Base-by-base conservation (phyloP, 768 basidiomycete genomes). In the Macrolepiota albuminosa region DNA sequence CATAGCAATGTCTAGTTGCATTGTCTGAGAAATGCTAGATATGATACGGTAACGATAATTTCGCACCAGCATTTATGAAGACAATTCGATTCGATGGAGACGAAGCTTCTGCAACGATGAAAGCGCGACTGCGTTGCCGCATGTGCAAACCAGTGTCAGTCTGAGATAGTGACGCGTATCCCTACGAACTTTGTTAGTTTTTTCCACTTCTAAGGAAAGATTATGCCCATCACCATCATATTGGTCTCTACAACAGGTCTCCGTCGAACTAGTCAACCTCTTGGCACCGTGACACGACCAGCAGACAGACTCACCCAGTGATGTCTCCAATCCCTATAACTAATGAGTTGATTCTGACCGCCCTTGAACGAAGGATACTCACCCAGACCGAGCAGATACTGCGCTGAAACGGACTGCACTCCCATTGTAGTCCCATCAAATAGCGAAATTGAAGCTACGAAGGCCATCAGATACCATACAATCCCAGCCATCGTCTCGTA, bases 241-340 rank as follows among this genome's bases (percentile, higher is more conserved):
- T 89, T 90, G 18, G 89, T 91, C 75, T 92, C 88, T 6, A 91
- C 88, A 18, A 90, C 83, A 4, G 89, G 87, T 24, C 86, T 87
- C 46, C 36, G 47, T 47, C 7, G n/a, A 60, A 48, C 61, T 59
- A 61, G 29, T 61, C 46, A 64, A 61, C 49, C 51, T 57, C 43
- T 62, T 51, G 29, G 40, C 45, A 55, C 43, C 50, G 58, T 39
- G 34, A 59, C 47, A 45, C 4, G 42, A 10, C 26, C 21, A 21
- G 39, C 42, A 52, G 33, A 13, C 48, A 49, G 34, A 68, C 68
- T 57, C 73, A 86, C 86, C 89, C 87, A 61, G 88, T 91, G 60
- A 91, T 81, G 66, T 91, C 90, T 21, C 81, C 88, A 62, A 84
- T 85, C 29, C 87, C 87, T 88, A 54, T 51, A n/a, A 13, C n/a